Conservation (phyloP, 2,329 filamentous ascomycete species). For the Arthrobotrys megalospora region DNA sequence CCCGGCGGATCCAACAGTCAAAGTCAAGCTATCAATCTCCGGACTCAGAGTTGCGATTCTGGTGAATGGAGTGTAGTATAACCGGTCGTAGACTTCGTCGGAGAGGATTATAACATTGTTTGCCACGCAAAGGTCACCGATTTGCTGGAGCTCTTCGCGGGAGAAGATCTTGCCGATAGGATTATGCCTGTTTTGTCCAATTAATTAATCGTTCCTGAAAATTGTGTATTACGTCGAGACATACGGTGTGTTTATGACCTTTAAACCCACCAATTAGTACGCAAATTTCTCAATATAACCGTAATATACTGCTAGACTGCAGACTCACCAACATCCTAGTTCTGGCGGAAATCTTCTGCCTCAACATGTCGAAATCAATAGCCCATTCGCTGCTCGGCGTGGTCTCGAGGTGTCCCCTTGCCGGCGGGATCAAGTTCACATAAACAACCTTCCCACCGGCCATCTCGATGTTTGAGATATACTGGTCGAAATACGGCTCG, state of each 20-base stretch:
- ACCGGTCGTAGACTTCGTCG: slow-evolving; percentile 92
- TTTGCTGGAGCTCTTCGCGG: slow-evolving; percentile 82
- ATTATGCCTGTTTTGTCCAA: slow-evolving; percentile 75
- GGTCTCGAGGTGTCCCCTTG: slow-evolving; percentile 82
- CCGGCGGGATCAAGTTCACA: slow-evolving; percentile 91
- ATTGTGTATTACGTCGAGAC: slow-evolving; percentile 49
- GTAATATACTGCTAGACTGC: not conserved
- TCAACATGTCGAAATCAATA: slow-evolving; percentile 85
- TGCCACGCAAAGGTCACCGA: slow-evolving; percentile 91
- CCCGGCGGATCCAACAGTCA: slow-evolving; percentile 95
- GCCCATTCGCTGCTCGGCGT: slow-evolving; percentile 90
- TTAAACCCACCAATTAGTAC: slow-evolving; percentile 14
- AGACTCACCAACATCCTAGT: slow-evolving; percentile 96
- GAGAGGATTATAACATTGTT: slow-evolving; percentile 94
- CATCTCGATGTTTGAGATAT: slow-evolving; percentile 99
- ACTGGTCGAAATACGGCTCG: slow-evolving; percentile 99
- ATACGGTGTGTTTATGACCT: slow-evolving; percentile 72
- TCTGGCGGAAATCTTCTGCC: slow-evolving; percentile 83
- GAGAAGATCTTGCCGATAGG: slow-evolving; percentile 97
- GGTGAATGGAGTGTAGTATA: slow-evolving; percentile 96
- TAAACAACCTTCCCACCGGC: slow-evolving; percentile 94
- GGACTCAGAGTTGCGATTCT: slow-evolving; percentile 91
- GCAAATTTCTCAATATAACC: not conserved
- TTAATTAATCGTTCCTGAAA: not conserved
- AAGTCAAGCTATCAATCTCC: slow-evolving; percentile 86